phyloP scores from a whole-genome alignment of 2,329 filamentous ascomycete genomes.

The Colletotrichum sp. region DNA sequence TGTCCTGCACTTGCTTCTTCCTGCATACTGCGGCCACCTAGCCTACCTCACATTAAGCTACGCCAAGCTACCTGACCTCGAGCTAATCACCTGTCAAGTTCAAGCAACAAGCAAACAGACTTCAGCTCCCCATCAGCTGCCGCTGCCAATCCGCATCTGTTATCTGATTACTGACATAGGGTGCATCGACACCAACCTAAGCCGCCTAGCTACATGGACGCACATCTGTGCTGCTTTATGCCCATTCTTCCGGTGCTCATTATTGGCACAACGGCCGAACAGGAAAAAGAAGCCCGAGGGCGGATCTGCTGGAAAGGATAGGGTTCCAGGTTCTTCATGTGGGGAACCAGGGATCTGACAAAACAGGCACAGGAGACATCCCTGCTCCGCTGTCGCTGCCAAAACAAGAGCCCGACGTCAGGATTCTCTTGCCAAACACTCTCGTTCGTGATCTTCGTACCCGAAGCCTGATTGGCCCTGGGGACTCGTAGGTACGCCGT shows the following conservation, averaged over 20 bases:
- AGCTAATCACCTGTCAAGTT: background rate
- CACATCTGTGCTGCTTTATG: slow-evolving; percentile 17
- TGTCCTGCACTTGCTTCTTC: background rate
- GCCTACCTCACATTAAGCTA: background rate
- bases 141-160: background rate
- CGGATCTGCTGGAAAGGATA: slow-evolving; percentile 26
- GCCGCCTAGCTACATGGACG: background rate
- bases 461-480: slow-evolving; percentile 27
- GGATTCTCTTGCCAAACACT: slow-evolving; percentile 35
- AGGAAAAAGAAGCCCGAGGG: slow-evolving; percentile 17
- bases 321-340: slow-evolving; percentile 25
- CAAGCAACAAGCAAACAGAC: background rate
- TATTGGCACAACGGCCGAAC: slow-evolving; percentile 5
- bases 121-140: background rate
- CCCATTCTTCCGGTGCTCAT: slow-evolving; percentile 2
- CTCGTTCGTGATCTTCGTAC: slow-evolving; percentile 35
- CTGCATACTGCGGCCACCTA: background rate
- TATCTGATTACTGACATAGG: slow-evolving; percentile 7
- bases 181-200: background rate
- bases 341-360: slow-evolving; percentile 27
- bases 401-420: slow-evolving; percentile 31
- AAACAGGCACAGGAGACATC: slow-evolving; percentile 28
- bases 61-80: background rate
- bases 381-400: slow-evolving; percentile 22
- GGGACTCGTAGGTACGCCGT: slow-evolving; percentile 16